Percentiles rank a stretch among this genome's conserved stretches.
These are phyloP conservation scores for Monoraphidium neglectum DNA, from an alignment of 139 green algal species.

Conservation along the genomic window DNA sequence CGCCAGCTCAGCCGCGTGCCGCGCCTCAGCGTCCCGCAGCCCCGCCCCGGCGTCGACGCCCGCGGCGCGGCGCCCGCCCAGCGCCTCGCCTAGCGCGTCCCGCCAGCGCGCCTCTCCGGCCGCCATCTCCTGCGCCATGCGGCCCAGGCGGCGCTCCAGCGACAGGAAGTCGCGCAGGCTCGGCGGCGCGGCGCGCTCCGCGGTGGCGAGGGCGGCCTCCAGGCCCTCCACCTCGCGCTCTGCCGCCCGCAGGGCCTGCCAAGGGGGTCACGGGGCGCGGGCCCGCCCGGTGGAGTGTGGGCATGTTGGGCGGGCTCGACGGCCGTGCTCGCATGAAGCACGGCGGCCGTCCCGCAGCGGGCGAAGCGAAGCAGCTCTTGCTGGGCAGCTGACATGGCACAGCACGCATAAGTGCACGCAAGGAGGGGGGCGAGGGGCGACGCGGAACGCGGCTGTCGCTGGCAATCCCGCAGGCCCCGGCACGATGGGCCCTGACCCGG, in stretches of 20 bases:
- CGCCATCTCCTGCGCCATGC: not conserved
- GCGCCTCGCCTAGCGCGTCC: not conserved
- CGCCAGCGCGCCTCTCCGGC: not conserved
- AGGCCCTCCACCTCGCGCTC: not conserved
- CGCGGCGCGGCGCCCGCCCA: too few species aligned
- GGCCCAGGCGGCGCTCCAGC: constrained; percentile 7
- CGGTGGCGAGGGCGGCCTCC: not conserved
- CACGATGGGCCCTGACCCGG: too few species aligned
- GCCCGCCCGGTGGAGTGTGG: not conserved
- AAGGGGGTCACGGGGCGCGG: not conserved
- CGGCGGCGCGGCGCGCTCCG: not conserved
- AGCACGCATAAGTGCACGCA: too few species aligned
- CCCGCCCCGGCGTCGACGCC: constrained; percentile 33
- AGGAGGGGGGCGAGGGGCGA: too few species aligned
- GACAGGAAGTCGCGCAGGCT: not conserved
- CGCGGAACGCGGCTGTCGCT: too few species aligned
- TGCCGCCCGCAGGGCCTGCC: not conserved
- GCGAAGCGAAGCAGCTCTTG: too few species aligned
- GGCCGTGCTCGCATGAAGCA: not conserved
- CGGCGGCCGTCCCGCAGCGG: not conserved
- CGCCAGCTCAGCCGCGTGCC: constrained; percentile 25
- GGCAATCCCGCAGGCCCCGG: too few species aligned
- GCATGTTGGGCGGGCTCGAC: not conserved
- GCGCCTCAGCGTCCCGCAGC: constrained; percentile 7
- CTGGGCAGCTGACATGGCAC: too few species aligned